Evolutionary conservation across 352 stramenopile genomes (phyloP), one percentile per base, ranked within the genome.

Genomic region (Phytophthora constricta): DNA sequence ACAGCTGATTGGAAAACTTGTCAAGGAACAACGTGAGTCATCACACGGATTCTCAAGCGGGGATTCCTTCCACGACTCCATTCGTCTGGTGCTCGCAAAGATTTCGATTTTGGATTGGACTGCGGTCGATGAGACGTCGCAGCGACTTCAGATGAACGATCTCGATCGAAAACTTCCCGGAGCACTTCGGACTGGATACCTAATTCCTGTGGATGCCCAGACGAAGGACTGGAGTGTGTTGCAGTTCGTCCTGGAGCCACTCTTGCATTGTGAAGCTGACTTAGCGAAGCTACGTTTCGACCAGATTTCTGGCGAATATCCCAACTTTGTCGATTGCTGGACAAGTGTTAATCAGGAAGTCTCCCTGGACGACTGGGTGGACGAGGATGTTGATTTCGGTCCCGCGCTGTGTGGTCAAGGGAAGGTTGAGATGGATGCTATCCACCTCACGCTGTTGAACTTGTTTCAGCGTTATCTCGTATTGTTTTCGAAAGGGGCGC

Each of bases 31-130:
- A 43, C n/a, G n/a, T 26, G 67, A 82, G 9, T 23, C 62, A 8
- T 57, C 62, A 1, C 50, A 53, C 17, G 75, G 75, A 9, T 92
- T 84, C 47, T 17, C 61, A 28, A 88, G 47, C 5, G 80, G 82
- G 2, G 79, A 68, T 17, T 73, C 61, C 8, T 91, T 92, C 53
- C 68, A 89, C 20, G 81, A 94, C 43, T 94, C 82, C 54, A 72
- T 94, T 51, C 79, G 82, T 2, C 72, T 91, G 37, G 67, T 92
- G 19, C 46, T 94, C 11, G 79, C 86, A 4, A 94, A 94, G 63
- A 88, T 94, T 3, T 82, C 80, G 16, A 89, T 91, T 25, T 49
- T 94, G 39, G 86, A 92, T 58, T 94, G 86, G 84, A 94, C 86
- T 34, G 77, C 77, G 16, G 62, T 91, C 14, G 80, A 91, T 16